A percentile compares a stretch with the other conserved stretches of the same genome.
Evolutionary conservation across 1,139 yeast genomes (phyloP).

Genomic region (Geotrichum aggregatum): DNA sequence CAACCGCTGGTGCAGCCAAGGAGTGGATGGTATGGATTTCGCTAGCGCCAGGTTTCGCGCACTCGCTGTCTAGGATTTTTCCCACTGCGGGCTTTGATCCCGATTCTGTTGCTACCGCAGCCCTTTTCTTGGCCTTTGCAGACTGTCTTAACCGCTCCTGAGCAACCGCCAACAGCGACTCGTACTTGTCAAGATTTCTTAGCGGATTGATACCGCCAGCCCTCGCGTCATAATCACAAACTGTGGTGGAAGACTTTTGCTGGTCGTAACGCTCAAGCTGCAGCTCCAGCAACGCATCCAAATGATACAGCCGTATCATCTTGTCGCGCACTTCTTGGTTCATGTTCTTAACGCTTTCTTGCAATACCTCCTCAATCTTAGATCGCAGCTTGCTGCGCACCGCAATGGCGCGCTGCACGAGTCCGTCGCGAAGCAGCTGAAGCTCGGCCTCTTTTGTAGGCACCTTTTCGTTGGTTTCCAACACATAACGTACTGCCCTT

Average conservation of each 20-base stretch:
- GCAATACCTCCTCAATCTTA: slow-evolving; percentile 30
- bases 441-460: neutral
- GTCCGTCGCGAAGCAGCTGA: slow-evolving; percentile 27
- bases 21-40: neutral
- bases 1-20: too few relatives aligned
- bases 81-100: too few relatives aligned
- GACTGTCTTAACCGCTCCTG: neutral
- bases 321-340: slow-evolving; percentile 20
- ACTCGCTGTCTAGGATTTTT: too few relatives aligned
- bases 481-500: slow-evolving; percentile 32
- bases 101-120: neutral
- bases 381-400: slow-evolving; percentile 32
- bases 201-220: neutral
- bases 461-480: slow-evolving; percentile 23
- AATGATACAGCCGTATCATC: slow-evolving; percentile 35
- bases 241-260: neutral
- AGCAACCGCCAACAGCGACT: neutral
- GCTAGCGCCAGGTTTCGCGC: slow-evolving; percentile 8
- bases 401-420: slow-evolving; percentile 30
- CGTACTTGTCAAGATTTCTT: neutral
- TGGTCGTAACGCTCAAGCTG: slow-evolving; percentile 31
- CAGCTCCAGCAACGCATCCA: slow-evolving; percentile 36
- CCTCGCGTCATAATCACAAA: neutral
- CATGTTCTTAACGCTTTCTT: slow-evolving; percentile 15
- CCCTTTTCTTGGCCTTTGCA: neutral